Conservation (phyloP, 2,329 filamentous ascomycete genomes). For the Neocucurbitaria cava region DNA sequence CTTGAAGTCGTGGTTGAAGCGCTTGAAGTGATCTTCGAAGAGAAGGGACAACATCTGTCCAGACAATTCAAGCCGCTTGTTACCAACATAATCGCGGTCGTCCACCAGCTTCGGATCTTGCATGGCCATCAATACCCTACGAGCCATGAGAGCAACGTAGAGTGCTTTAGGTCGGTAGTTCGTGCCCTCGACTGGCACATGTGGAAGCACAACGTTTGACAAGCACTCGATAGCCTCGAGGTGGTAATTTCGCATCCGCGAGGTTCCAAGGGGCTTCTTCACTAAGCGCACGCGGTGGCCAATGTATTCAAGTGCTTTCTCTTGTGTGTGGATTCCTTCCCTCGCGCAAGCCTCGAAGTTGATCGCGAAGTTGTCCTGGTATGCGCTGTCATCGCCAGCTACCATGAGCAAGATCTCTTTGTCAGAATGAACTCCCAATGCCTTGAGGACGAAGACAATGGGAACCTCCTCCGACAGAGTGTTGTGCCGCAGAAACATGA, state of each 20-base stretch:
- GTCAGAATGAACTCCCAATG: slow-evolving; percentile 91
- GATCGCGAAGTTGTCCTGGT: slow-evolving; percentile 93
- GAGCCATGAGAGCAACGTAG: slow-evolving; percentile 96
- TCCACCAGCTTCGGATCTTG: slow-evolving; percentile 90
- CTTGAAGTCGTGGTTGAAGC: slow-evolving; percentile 87
- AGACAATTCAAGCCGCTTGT: slow-evolving; percentile 93
- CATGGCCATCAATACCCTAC: slow-evolving; percentile 93
- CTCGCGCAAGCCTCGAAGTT: slow-evolving; percentile 94
- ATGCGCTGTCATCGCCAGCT: slow-evolving; percentile 82
- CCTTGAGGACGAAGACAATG: slow-evolving; percentile 90
- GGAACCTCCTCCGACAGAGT: slow-evolving; percentile 93
- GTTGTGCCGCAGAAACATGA: slow-evolving; percentile 89
- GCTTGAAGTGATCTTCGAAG: slow-evolving; percentile 98
- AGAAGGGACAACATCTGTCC: slow-evolving; percentile 91
- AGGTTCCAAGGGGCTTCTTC: slow-evolving; percentile 64
- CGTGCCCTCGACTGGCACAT: slow-evolving; percentile 87
- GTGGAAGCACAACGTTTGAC: slow-evolving; percentile 90
- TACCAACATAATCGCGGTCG: slow-evolving; percentile 96
- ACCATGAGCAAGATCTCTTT: slow-evolving; percentile 94
- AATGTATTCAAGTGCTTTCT: slow-evolving; percentile 93
- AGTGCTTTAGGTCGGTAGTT: slow-evolving; percentile 98
- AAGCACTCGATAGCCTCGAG: slow-evolving; percentile 93
- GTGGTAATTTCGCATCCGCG: slow-evolving; percentile 73
- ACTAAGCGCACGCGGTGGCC: slow-evolving; percentile 81
- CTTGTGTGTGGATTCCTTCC: slow-evolving; percentile 86